Conservation (phyloP, 352 stramenopile genomes). For the Phytophthora constricta region DNA sequence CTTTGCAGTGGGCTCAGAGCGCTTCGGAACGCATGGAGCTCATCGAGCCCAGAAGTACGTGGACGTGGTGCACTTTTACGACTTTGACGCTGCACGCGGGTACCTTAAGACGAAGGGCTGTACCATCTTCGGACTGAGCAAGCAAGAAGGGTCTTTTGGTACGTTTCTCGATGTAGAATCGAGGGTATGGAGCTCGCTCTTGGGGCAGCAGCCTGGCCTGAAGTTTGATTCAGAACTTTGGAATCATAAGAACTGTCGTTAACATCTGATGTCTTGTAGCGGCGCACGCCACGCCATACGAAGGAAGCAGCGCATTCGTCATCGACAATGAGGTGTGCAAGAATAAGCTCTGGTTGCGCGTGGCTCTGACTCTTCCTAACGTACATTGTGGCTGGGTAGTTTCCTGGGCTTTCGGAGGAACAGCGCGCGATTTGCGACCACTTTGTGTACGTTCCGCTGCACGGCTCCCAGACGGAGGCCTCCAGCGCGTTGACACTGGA, state of each 20-base stretch:
- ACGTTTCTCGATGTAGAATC: conserved; percentile 15
- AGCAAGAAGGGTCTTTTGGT: conserved; percentile 36
- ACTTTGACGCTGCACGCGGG: conserved; percentile 59
- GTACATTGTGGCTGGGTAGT: conserved; percentile 27
- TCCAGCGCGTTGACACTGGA: conserved; percentile 53
- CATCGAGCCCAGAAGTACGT: conserved; percentile 86
- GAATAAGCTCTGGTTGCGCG: not conserved
- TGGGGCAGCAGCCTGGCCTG: too few species aligned
- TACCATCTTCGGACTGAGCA: conserved; percentile 63
- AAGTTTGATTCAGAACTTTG: not conserved
- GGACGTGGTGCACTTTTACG: conserved; percentile 74
- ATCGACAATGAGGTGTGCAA: conserved; percentile 71
- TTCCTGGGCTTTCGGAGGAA: conserved; percentile 57
- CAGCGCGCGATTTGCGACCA: conserved; percentile 71
- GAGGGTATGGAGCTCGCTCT: not conserved
- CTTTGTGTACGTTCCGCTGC: conserved; percentile 67
- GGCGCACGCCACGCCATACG: conserved; percentile 54
- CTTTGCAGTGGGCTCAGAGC: conserved; percentile 67
- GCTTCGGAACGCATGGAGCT: conserved; percentile 80
- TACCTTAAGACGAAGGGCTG: conserved; percentile 69
- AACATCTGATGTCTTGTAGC: conserved; percentile 37
- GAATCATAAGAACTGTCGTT: not conserved
- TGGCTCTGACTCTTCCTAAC: not conserved
- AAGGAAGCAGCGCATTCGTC: conserved; percentile 71
- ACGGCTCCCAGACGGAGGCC: conserved; percentile 49